Evolutionary conservation across 352 stramenopile species (phyloP), one percentile per base, ranked within the genome.

Genomic region (Globisporangium echinulatum): DNA sequence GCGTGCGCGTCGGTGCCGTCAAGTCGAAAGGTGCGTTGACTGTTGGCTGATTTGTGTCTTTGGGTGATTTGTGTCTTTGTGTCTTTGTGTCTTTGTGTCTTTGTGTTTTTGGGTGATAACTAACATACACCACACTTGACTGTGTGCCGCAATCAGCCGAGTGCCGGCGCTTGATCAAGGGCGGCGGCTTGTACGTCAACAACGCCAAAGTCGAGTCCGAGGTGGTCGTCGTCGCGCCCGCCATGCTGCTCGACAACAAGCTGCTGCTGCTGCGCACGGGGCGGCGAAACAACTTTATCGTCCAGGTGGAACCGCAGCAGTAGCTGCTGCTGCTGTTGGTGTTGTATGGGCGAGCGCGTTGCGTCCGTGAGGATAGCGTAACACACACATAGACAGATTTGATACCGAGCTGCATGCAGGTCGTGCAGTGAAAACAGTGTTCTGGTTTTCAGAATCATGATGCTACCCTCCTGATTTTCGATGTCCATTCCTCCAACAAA

Each of bases 161-260:
- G 67, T 96, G 90, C 44, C 81, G 94, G 56, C 82, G 97, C 62
- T 69, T 99, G 52, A 98, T 99, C 69, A 94, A 97, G 59, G 94
- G 92, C 54, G 96, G 97, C 42, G 97, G 96, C 54, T 79, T 97
- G 55, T 98, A 96, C 72, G 63, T 99, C 39, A 97, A 97, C 63
- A 96, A 98, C 52, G 74, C 89, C 50, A 85, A 86, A 47, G 68
- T 96, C 37, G 68, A 79, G 56, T 74, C 73, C 5, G 82, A 90
- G 13, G 7, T 63, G 37, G 37, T 79, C 19, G 55, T 75, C 1
- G 44, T 74, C 6, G 62, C 74, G n/a, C 33, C 64, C 25, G 64
- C 74, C n/a, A 69, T 79, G 58, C 68, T 92, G 49, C 62, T 94
- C 7, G 84, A 92, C 40, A 69, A 69, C 37, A 83, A 85, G 43